These are phyloP conservation scores for Lophium mytilinum DNA, from an alignment of 495 filamentous ascomycete species.

Conservation along the genomic window DNA sequence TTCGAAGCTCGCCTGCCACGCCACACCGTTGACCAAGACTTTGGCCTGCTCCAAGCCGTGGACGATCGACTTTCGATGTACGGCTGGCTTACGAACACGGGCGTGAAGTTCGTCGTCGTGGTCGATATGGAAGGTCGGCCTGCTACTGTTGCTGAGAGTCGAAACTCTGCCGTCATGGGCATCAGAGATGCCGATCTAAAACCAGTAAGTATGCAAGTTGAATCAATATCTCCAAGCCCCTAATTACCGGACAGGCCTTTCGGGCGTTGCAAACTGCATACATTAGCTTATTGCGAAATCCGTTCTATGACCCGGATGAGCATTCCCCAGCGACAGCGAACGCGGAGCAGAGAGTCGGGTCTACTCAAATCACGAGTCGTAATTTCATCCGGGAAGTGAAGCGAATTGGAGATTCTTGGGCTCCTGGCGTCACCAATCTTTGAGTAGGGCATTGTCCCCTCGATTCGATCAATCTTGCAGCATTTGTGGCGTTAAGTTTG, in stretches of 20 bases:
- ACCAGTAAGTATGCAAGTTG: conserved; percentile 42
- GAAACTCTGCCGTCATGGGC: conserved; percentile 41
- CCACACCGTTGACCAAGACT: conserved; percentile 68
- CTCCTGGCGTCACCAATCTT: conserved; percentile 41
- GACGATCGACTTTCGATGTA: conserved; percentile 89
- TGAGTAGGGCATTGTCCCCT: background rate
- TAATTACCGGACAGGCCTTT: conserved; percentile 55
- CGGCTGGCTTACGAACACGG: conserved; percentile 96
- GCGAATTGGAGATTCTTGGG: conserved; percentile 69
- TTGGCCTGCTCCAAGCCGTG: conserved; percentile 81
- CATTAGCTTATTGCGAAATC: conserved; percentile 81
- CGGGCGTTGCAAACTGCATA: conserved; percentile 86
- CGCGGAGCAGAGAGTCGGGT: conserved; percentile 35
- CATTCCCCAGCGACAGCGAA: conserved; percentile 47
- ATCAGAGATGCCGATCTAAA: conserved; percentile 78
- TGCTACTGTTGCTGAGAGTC: conserved; percentile 25
- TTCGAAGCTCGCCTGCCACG: conserved; percentile 68
- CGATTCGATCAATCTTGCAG: no score
- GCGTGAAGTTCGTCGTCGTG: conserved; percentile 77
- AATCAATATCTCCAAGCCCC: background rate
- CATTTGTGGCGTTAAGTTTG: no score
- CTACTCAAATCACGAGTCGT: conserved; percentile 67
- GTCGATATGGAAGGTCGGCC: conserved; percentile 72
- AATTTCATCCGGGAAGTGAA: conserved; percentile 76
- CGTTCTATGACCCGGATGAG: conserved; percentile 88